Conservation (phyloP, 2,329 filamentous ascomycete genomes). For the Chrysosporium keratinophilum region DNA sequence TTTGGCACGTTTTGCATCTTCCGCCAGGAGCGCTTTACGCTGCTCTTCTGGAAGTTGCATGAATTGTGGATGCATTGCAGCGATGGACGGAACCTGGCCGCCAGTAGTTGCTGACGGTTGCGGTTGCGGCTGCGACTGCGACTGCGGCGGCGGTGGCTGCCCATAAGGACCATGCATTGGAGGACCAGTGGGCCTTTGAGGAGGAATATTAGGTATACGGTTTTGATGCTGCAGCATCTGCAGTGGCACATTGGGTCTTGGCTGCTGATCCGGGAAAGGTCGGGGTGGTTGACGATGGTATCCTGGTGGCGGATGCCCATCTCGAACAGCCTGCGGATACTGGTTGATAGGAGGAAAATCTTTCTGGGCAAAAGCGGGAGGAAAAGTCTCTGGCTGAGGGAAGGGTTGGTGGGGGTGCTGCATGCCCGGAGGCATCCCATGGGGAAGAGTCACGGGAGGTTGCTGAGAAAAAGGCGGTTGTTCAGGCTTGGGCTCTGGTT, state of each 20-base stretch:
- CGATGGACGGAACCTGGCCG: constrained; percentile 45
- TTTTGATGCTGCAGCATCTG: constrained; percentile 75
- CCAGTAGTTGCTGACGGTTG: constrained; percentile 29
- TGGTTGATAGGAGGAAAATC: constrained; percentile 42
- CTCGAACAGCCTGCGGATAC: constrained; percentile 28
- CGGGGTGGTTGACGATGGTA: constrained; percentile 28
- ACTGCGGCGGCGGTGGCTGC: constrained; percentile 28
- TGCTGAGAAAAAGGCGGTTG: constrained; percentile 27
- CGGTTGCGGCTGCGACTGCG: constrained; percentile 21
- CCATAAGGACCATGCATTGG: constrained; percentile 29
- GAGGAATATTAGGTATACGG: constrained; percentile 43
- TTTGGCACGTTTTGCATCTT: constrained; percentile 91
- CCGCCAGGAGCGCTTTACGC: constrained; percentile 69
- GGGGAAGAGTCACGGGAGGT: constrained; percentile 12
- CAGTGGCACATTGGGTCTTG: constrained; percentile 45
- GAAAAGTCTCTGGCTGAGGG: constrained; percentile 10
- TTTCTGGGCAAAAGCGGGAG: constrained; percentile 29
- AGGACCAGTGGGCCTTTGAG: constrained; percentile 30
- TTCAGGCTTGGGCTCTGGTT: constrained; percentile 23
- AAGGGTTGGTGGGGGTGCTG: constrained; percentile 12
- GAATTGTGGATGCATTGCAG: constrained; percentile 62
- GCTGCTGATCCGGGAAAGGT: constrained; percentile 37
- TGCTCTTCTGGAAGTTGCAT: constrained; percentile 73
- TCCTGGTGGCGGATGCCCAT: constrained; percentile 28
- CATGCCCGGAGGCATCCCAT: constrained; percentile 14